phyloP scores from a whole-genome alignment of 805 yeast species.

The Komagataella pastoris region DNA sequence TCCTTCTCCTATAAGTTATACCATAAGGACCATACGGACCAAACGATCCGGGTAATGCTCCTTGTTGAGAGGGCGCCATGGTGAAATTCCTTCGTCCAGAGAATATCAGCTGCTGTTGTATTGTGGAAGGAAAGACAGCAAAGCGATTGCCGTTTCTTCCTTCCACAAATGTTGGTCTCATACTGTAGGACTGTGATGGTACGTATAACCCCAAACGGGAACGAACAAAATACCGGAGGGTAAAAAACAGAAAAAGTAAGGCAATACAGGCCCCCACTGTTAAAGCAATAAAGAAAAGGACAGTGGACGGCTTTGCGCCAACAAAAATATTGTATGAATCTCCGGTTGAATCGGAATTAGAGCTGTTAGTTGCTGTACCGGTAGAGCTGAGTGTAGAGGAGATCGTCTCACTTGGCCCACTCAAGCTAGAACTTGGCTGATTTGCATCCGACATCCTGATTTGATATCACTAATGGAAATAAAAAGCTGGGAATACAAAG shows the following conservation, averaged over 20 bases:
- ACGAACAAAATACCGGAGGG: conserved; percentile 45
- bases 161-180: not conserved
- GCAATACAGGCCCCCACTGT: conserved; percentile 51
- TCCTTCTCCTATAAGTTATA: not conserved
- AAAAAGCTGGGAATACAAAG: not conserved
- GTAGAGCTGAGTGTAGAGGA: not conserved
- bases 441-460: not conserved
- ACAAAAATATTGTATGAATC: conserved; percentile 8
- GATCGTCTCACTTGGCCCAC: not conserved
- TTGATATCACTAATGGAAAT: too few relatives aligned
- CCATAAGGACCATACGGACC: not conserved
- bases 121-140: not conserved
- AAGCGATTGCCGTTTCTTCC: not conserved
- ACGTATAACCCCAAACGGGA: conserved; percentile 41
- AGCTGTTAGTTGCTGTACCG: not conserved
- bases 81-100: not conserved
- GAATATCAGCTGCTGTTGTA: not conserved
- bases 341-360: not conserved
- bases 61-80: not conserved
- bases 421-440: not conserved
- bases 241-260: conserved; percentile 40
- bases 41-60: not conserved
- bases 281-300: conserved; percentile 49
- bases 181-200: conserved; percentile 7
- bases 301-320: conserved; percentile 44